These are phyloP conservation scores for Puccinia triticina DNA, from an alignment of 1,284 basidiomycete species.

Conservation along the genomic window DNA sequence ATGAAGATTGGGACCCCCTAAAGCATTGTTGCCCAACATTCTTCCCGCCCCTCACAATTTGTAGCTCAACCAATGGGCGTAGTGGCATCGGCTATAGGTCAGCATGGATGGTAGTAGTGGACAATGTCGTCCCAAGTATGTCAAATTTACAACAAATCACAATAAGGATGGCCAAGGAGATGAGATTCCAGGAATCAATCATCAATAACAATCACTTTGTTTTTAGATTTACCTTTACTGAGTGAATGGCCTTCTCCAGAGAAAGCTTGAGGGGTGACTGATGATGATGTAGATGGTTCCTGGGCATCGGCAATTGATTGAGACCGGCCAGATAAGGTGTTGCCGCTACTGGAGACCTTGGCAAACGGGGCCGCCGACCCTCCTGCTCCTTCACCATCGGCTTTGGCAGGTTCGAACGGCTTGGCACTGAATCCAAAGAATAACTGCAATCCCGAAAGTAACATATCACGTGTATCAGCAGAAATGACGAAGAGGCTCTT, in stretches of 20 bases:
- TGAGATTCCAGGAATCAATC: neutral
- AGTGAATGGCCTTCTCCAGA: slow-evolving; percentile 34
- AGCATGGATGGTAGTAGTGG: too few species aligned
- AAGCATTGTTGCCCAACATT: too few species aligned
- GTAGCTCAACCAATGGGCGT: too few species aligned
- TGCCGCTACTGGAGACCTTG: slow-evolving; percentile 21
- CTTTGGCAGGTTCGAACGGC: slow-evolving; percentile 5
- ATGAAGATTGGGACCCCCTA: too few species aligned
- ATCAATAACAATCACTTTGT: slow-evolving; percentile 49
- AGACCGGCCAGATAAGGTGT: slow-evolving; percentile 37
- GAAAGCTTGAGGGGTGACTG: neutral
- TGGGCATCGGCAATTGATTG: neutral
- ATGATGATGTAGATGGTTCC: neutral
- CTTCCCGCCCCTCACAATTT: too few species aligned
- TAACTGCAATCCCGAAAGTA: neutral
- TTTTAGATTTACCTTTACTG: neutral
- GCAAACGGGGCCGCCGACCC: slow-evolving; percentile 23
- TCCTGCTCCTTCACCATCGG: slow-evolving; percentile 1
- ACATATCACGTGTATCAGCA: neutral
- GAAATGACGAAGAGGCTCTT: neutral
- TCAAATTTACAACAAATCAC: slow-evolving; percentile 2
- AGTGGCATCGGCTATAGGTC: too few species aligned
- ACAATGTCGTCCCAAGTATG: too few species aligned
- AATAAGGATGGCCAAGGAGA: neutral
- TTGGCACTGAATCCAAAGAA: slow-evolving; percentile 43